Base-by-base conservation (phyloP, 2,329 filamentous ascomycete genomes). In the Fusarium nisikadoi region DNA sequence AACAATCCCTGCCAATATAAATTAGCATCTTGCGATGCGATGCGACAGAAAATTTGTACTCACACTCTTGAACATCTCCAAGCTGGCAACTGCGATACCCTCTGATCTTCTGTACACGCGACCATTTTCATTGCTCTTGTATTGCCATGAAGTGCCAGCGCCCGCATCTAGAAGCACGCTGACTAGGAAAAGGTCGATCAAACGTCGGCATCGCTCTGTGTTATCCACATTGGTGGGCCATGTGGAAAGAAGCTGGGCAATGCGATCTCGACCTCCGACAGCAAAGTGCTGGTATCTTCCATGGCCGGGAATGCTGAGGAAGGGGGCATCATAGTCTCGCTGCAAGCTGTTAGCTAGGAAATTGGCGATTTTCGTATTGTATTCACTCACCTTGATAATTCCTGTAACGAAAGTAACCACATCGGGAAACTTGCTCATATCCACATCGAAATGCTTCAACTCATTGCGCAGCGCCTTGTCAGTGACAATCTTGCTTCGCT, bases 41-140 rank as follows among this genome's bases (percentile, higher is more conserved):
- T 45, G 38, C 53, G 55, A 56, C 43, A 29, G n/a, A 57, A 42
- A n/a, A 31, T 29, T 7, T 38, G 42, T 27, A 79, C 83, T 72
- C 77, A 87, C 86, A 19, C 89, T 86, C 83, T 97, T 97, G 88
- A 97, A 98, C 95, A 98, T 97, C 75, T 98, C 95, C 77, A 91
- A 79, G 72, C 87, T 90, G 11, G 90, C 90, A 73, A 92, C 91
- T 13, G 95, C 95, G 61, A 98, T 87, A 13, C 95, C 95, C 81
- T 98, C 96, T 68, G 94, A 97, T 55, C 96, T 90, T 57, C 90
- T 87, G 82, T 95, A 98, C 43, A 92, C 82, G 70, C 91, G 92
- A 62, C 93, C 94, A 72, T 94, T 97, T 79, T 97, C 94, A 71
- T 91, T 91, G 79, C 94, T 97, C 85, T 93, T 96, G 84, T 97